phyloP scores from a whole-genome alignment of 129 eudicot species.

The Sambucus nigra region DNA sequence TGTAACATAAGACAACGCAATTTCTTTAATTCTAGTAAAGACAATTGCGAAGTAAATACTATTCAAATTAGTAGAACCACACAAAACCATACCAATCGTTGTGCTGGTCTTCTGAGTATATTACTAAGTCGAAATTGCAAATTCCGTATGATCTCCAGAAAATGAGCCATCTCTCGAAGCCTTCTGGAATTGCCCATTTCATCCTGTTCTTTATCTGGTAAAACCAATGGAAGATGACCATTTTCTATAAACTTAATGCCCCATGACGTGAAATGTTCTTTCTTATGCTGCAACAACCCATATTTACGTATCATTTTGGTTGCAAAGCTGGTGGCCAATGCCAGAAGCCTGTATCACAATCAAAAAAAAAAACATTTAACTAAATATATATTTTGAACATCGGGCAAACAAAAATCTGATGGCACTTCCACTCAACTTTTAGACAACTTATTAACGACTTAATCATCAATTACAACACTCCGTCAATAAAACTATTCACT shows the following conservation, averaged over 20 bases:
- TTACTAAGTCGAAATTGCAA: conserved; percentile 57
- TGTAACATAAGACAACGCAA: conserved; percentile 16
- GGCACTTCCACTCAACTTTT: conserved; percentile 8
- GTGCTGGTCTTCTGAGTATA: conserved; percentile 53
- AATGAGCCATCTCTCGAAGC: conserved; percentile 66
- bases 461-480: no score
- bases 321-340: conserved; percentile 63
- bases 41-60: conserved; percentile 7
- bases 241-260: conserved; percentile 24
- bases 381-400: background rate
- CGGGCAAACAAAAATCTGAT: background rate
- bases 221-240: conserved; percentile 24
- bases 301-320: conserved; percentile 66
- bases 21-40: conserved; percentile 7
- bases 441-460: no score
- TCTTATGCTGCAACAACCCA: conserved; percentile 54
- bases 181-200: conserved; percentile 35
- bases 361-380: conserved; percentile 12
- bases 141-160: conserved; percentile 60
- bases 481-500: background rate
- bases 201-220: conserved; percentile 33
- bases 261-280: conserved; percentile 26
- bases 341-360: conserved; percentile 64
- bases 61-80: background rate
- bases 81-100: conserved; percentile 42